phyloP scores from a whole-genome alignment of 805 yeast species.

The Blastobotrys americana region DNA sequence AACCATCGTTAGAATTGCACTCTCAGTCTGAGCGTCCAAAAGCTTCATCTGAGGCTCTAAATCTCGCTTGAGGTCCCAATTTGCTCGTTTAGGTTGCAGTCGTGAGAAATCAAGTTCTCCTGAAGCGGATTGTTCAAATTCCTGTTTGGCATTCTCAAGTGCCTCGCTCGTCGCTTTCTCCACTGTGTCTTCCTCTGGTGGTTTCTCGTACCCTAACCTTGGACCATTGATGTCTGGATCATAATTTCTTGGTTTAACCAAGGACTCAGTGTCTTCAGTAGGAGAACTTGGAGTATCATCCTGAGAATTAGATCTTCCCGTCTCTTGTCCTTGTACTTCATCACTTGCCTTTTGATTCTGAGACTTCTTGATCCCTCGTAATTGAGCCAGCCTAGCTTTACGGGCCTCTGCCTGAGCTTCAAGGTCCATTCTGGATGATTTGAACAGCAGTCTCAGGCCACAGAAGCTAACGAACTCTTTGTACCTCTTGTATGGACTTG shows the following conservation, averaged over 20 bases:
- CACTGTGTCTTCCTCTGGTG: conserved; percentile 32
- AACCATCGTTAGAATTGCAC: conserved; percentile 34
- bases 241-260: conserved; percentile 22
- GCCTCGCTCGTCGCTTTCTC: conserved; percentile 31
- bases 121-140: conserved; percentile 12
- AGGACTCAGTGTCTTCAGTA: background rate
- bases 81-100: conserved; percentile 25
- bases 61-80: conserved; percentile 36
- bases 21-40: conserved; percentile 38
- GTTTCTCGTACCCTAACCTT: conserved; percentile 24
- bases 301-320: no score
- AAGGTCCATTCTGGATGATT: conserved; percentile 12
- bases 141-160: conserved; percentile 25
- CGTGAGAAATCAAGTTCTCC: conserved; percentile 17
- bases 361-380: conserved; percentile 23
- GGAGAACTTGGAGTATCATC: no score
- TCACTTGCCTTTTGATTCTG: conserved; percentile 3
- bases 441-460: conserved; percentile 1
- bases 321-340: no score
- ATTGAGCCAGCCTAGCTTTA: conserved; percentile 28
- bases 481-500: background rate
- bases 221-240: conserved; percentile 25
- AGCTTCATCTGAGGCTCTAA: conserved; percentile 34
- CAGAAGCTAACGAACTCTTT: conserved; percentile 2
- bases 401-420: conserved; percentile 27